Evolutionary conservation across 495 filamentous ascomycete species (phyloP).

Genomic region (Podospora pseudoanserina): DNA sequence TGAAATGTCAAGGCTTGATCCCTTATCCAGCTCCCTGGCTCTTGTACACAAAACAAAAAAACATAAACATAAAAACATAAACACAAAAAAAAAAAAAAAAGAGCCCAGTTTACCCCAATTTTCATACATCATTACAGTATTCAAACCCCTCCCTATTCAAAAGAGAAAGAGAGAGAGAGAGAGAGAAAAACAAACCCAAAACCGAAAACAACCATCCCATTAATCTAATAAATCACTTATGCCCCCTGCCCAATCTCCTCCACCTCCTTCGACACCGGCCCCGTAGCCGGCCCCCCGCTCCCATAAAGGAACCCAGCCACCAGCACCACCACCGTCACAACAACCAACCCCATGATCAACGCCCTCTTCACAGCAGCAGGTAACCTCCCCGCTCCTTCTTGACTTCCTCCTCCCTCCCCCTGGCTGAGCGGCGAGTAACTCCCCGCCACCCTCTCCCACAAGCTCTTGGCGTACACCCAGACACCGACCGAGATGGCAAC

Average conservation of each 20-base stretch:
- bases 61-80: background rate
- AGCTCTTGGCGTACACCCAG: constrained; percentile 61
- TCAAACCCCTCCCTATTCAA: background rate
- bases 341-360: constrained; percentile 54
- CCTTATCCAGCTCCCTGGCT: background rate
- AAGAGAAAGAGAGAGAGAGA: background rate
- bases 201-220: background rate
- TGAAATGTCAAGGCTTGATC: too few species aligned
- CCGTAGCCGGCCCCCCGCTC: background rate
- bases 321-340: constrained; percentile 57
- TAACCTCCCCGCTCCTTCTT: constrained; percentile 25
- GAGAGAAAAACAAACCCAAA: background rate
- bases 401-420: constrained; percentile 12
- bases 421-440: constrained; percentile 30
- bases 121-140: background rate
- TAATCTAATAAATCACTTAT: background rate
- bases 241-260: background rate
- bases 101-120: background rate
- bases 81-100: background rate
- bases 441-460: constrained; percentile 19
- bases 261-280: background rate
- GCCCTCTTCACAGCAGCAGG: constrained; percentile 65
- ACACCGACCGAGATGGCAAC: constrained; percentile 54
- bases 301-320: constrained; percentile 25
- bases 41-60: background rate